Percentiles rank a stretch among this genome's conserved stretches.
These are phyloP conservation scores for Pelargonium myrrhifolium DNA, from an alignment of 441 rosid genomes.

Conservation along the genomic window DNA sequence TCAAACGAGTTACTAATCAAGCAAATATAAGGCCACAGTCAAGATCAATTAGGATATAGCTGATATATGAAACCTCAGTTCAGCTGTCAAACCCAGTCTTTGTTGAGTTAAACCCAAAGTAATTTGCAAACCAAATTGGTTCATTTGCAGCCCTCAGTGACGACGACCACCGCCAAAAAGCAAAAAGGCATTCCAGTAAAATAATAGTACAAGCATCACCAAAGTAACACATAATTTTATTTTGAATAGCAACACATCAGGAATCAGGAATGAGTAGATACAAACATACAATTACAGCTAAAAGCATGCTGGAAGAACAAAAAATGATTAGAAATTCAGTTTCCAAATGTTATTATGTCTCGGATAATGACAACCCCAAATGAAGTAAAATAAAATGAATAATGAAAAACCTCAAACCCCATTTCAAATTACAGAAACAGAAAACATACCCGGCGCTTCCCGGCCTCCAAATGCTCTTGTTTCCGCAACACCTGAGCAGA, in stretches of 20 bases:
- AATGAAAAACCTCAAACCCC: background rate
- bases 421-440: background rate
- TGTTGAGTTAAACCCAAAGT: background rate
- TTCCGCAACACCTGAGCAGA: constrained; percentile 84
- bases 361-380: background rate
- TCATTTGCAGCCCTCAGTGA: background rate
- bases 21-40: background rate
- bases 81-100: background rate
- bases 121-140: background rate
- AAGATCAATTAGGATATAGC: background rate
- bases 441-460: constrained; percentile 74
- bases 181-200: background rate
- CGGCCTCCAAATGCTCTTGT: constrained; percentile 88
- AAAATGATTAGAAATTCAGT: background rate
- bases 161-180: background rate
- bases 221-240: background rate
- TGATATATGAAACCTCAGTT: background rate
- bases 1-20: background rate
- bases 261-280: background rate
- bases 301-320: background rate
- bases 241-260: background rate
- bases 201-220: background rate
- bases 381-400: background rate
- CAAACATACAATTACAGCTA: background rate
- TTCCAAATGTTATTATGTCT: background rate